phyloP scores from a whole-genome alignment of 177 flowering plant genomes.

The Tripterygium wilfordii region DNA sequence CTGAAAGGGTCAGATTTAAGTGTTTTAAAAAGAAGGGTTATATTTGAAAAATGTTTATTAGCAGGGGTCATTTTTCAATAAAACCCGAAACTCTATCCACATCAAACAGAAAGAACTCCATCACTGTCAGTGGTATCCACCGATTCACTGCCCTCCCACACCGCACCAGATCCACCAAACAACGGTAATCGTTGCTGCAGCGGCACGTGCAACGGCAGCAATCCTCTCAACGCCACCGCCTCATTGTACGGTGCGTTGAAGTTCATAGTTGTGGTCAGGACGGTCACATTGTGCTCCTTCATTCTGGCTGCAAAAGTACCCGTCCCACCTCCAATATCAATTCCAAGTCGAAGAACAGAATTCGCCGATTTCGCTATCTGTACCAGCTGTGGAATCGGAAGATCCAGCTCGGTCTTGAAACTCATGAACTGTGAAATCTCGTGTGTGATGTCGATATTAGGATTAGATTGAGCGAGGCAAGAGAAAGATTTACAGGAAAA shows the following conservation, averaged over 20 bases:
- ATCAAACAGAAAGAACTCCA: conserved; percentile 86
- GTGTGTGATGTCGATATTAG: conserved; percentile 44
- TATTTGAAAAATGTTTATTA: too few relatives aligned
- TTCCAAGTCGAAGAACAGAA: conserved; percentile 54
- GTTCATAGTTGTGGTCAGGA: conserved; percentile 84
- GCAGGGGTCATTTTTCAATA: too few relatives aligned
- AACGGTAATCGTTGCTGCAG: conserved; percentile 91
- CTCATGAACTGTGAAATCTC: conserved; percentile 35
- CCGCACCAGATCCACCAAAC: conserved; percentile 75
- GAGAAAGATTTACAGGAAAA: conserved; percentile 52
- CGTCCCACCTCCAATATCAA: conserved; percentile 92
- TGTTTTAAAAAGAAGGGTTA: too few relatives aligned
- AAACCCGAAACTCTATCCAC: conserved; percentile 83
- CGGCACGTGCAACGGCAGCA: conserved; percentile 79
- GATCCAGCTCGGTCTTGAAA: conserved; percentile 56
- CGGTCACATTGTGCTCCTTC: conserved; percentile 68
- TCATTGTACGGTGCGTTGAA: conserved; percentile 72
- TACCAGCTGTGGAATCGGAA: conserved; percentile 60
- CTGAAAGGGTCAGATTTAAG: too few relatives aligned
- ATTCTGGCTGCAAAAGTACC: conserved; percentile 82
- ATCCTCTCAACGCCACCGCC: conserved; percentile 65
- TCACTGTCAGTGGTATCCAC: conserved; percentile 67
- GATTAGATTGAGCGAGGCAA: conserved; percentile 35
- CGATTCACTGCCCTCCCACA: conserved; percentile 85
- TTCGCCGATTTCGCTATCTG: conserved; percentile 33